Evolutionary conservation across 805 yeast species (phyloP), one percentile per base, ranked within the genome.

Genomic region (Candida maris): DNA sequence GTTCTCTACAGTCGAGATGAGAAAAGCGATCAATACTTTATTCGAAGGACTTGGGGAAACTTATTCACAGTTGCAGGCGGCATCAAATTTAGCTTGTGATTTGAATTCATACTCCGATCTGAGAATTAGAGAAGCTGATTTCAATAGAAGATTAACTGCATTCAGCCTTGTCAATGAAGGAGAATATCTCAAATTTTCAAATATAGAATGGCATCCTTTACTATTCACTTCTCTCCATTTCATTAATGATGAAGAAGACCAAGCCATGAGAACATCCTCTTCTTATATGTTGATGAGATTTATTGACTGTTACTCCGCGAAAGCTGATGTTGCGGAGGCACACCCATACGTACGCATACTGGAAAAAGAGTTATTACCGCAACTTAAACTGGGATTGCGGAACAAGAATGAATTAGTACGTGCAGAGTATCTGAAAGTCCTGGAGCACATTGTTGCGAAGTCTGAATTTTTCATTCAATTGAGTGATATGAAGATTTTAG

Each of bases 241-340:
- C 54, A 73, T 93, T 39, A 77, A 78, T 38, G 95, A 86, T 50
- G 79, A 78, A 24, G 80, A 77, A 10, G 98, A 91, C 58, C 66
- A 83, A 32, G 81, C 95, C 0, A 64, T 91, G 39, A 73, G 97
- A 59, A 73, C 85, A 1, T 85, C 85, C 52, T 85, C 96, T 2
- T 61, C 85, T 1, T 79, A 73, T 45, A 62, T 78, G 1, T 56
- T 91, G 39, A 71, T 69, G 38, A 66, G 82, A 32, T 86, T 80
- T 54, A 61, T 85, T 30, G 96, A 87, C 35, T 66, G 75, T 28
- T 56, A 65, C 15, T 61, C 75, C 4, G 43, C 49, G 3, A 57
- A 59, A 36, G 36, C 42, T 7, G 35, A 58, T 1, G 45, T 34
- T 5, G 64, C 48, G 12, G 56, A 44, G 3, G 64, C 67, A 4